These are phyloP conservation scores for Termitomyces sp. DNA, from an alignment of 768 basidiomycete species.

Conservation along the genomic window DNA sequence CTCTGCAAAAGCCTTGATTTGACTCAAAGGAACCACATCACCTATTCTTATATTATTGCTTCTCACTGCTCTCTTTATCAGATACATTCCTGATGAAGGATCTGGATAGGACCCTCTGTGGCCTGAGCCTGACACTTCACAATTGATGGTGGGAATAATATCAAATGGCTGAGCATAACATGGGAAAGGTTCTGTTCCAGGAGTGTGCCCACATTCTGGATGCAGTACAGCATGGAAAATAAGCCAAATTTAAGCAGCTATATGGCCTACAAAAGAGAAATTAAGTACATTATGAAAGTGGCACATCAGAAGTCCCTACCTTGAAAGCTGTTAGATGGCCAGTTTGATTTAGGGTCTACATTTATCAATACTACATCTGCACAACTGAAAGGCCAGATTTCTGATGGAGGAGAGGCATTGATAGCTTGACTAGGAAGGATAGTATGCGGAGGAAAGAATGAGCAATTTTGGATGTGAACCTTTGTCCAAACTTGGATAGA, in stretches of 20 bases:
- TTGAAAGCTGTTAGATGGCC: slow-evolving; percentile 9
- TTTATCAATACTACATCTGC: slow-evolving; percentile 10
- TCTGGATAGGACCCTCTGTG: slow-evolving; percentile 1
- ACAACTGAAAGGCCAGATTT: slow-evolving; percentile 1
- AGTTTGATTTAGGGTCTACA: neutral
- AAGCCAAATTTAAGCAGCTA: slow-evolving; percentile 7
- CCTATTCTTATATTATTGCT: neutral
- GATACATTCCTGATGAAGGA: neutral
- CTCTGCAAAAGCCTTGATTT: slow-evolving; percentile 6
- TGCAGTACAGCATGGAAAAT: slow-evolving; percentile 8
- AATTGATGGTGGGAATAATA: neutral
- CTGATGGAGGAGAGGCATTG: slow-evolving; percentile 5
- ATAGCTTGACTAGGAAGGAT: slow-evolving; percentile 5
- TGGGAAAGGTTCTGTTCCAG: too few species aligned
- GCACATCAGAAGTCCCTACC: neutral
- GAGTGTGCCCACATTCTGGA: too few species aligned
- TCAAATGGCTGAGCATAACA: slow-evolving; percentile 16
- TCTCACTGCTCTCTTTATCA: too few species aligned
- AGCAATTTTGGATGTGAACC: slow-evolving; percentile 1
- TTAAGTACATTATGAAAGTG: neutral
- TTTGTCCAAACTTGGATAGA: slow-evolving; percentile 8
- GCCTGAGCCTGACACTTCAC: neutral
- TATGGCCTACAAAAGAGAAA: slow-evolving; percentile 5
- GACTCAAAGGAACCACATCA: slow-evolving; percentile 9
- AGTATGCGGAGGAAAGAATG: slow-evolving; percentile 2